These are phyloP conservation scores for Thielaviopsis euricoi DNA, from an alignment of 2,329 filamentous ascomycete species.

Conservation along the genomic window DNA sequence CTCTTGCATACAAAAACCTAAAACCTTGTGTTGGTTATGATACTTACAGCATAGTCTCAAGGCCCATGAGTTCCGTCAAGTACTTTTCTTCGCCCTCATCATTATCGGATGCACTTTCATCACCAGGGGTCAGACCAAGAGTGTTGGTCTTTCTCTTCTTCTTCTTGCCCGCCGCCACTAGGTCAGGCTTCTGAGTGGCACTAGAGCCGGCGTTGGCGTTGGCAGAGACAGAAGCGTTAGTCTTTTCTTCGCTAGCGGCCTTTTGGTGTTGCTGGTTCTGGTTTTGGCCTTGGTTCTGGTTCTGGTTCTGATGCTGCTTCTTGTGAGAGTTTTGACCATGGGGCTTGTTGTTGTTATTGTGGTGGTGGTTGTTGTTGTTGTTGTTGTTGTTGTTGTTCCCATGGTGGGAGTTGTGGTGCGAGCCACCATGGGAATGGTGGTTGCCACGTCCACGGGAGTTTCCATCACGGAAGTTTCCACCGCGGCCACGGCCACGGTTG, in stretches of 20 bases:
- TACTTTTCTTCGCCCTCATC: conserved; percentile 58
- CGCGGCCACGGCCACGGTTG: conserved; percentile 20
- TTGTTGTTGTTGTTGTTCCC: conserved; percentile 22
- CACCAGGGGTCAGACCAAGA: conserved; percentile 52
- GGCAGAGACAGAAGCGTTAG: conserved; percentile 15
- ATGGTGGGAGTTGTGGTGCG: conserved; percentile 15
- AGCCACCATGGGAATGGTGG: conserved; percentile 28
- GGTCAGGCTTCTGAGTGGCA: conserved; percentile 19
- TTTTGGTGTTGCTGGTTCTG: conserved; percentile 10
- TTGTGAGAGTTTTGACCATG: conserved; percentile 8
- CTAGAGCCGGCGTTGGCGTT: conserved; percentile 17
- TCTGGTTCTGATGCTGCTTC: conserved; percentile 4
- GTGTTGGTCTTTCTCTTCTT: conserved; percentile 59
- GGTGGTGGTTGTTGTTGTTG: conserved; percentile 15
- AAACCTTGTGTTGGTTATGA: conserved; percentile 11
- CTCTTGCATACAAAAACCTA: not conserved
- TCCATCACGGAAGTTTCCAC: conserved; percentile 22
- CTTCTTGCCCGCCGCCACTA: conserved; percentile 39
- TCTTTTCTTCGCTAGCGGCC: not conserved
- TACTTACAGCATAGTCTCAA: conserved; percentile 38
- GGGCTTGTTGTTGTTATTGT: conserved; percentile 7
- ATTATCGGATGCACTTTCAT: conserved; percentile 47
- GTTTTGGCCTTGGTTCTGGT: conserved; percentile 12
- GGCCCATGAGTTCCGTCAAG: conserved; percentile 36
- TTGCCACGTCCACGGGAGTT: conserved; percentile 26